phyloP scores from a whole-genome alignment of 768 basidiomycete species.

The Candolleomyces aberdarensis region DNA sequence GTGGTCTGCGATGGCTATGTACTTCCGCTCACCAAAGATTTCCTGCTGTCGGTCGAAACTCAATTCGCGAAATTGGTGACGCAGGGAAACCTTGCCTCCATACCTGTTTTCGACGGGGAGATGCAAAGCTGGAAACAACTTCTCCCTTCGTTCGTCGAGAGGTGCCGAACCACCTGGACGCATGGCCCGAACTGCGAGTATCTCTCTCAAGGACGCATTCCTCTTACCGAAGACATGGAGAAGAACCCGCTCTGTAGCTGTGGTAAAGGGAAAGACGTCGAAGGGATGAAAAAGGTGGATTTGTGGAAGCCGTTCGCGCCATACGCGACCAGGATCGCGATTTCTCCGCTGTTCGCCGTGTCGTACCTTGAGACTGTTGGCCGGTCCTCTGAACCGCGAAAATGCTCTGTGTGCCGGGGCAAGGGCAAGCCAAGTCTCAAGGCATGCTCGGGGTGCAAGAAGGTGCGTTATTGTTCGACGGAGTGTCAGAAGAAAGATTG shows the following conservation, averaged over 20 bases:
- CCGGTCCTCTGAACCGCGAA: neutral
- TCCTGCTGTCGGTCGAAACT: slow-evolving; percentile 10
- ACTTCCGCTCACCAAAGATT: slow-evolving; percentile 23
- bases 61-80: slow-evolving; percentile 13
- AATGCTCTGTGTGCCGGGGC: neutral
- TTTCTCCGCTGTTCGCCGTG: slow-evolving; percentile 52
- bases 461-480: slow-evolving; percentile 7
- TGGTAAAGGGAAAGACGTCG: slow-evolving; percentile 46
- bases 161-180: slow-evolving; percentile 47
- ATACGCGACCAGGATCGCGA: slow-evolving; percentile 45
- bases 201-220: slow-evolving; percentile 23
- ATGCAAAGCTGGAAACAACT: slow-evolving; percentile 47
- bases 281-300: slow-evolving; percentile 26
- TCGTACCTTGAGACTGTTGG: slow-evolving; percentile 39
- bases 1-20: slow-evolving; percentile 50
- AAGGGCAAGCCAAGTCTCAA: slow-evolving; percentile 3
- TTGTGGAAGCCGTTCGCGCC: slow-evolving; percentile 39
- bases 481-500: slow-evolving; percentile 12
- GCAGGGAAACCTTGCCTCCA: slow-evolving; percentile 5
- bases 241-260: slow-evolving; percentile 49
- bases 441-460: slow-evolving; percentile 5
- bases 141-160: slow-evolving; percentile 48
- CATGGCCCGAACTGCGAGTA: slow-evolving; percentile 51
- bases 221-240: slow-evolving; percentile 34
- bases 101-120: slow-evolving; percentile 29